Evolutionary conservation across 2,329 filamentous ascomycete species (phyloP), one percentile per base, ranked within the genome.

Genomic region (Neofusicoccum cordaticola): DNA sequence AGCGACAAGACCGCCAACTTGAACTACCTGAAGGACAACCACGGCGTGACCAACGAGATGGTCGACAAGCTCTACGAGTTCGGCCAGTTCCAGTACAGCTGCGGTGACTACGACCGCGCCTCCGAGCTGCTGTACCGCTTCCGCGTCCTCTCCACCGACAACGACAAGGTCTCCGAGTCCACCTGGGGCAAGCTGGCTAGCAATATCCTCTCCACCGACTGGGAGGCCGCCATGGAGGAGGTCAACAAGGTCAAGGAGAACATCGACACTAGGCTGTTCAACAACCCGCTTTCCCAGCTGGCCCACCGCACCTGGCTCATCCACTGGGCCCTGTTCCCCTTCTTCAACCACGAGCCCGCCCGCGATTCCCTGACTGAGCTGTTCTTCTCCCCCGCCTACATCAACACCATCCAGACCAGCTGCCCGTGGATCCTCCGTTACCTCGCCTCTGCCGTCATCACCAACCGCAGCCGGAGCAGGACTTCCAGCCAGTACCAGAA

Each of bases 1-100:
- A 95, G 91, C 78, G 95, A 99, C 85, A 99, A 99, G 86, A 92
- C 93, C 76, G 93, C 94, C 81, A 99, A 99, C 84, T 90, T 99
- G 89, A 92, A 94, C 78, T 99, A 94, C 78, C 82, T 99, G 69
- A 96, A 98, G 85, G 95, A 97, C 81, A 90, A 95, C 74, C 94
- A 99, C 80, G 91, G 90, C 70, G 95, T 98, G 70, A 97, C 93
- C 42, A 85, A 90, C 73, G 93, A 97, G 68, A 97, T 97, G 91
- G 93, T 99, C 71, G 90, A 98, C 80, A 90, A 91, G 70, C 89
- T 99, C 64, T 96, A 94, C 82, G 93, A 97, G 74, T 97, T 93
- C 74, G 95, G 95, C 72, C 91, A 95, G 79, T 97, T 97, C 82
- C 92, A 97, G 83, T 99, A 98, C 84, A 94, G 92, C 83, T 97